Conservation (phyloP, 1,284 basidiomycete genomes). For the Austropuccinia psidii region DNA sequence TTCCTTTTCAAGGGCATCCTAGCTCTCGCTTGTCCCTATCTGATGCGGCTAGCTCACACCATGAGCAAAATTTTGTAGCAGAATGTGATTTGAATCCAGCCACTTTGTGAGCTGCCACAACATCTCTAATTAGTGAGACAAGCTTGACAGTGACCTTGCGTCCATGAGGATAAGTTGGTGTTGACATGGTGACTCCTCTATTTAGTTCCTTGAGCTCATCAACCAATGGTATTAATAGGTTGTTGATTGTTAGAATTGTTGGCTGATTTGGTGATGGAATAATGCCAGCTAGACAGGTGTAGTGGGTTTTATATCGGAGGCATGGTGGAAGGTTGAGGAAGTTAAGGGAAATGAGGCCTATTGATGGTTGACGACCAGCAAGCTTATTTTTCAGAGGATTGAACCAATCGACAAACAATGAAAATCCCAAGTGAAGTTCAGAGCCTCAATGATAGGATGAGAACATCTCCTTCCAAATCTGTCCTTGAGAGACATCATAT, state of each 20-base stretch:
- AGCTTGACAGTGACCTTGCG: not conserved
- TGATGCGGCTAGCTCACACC: no score
- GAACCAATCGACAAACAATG: constrained; percentile 12
- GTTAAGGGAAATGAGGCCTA: not conserved
- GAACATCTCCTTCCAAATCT: not conserved
- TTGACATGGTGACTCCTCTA: not conserved
- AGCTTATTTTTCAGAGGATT: not conserved
- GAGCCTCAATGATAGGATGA: no score
- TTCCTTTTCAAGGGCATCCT: no score
- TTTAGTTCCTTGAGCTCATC: not conserved
- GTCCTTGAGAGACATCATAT: not conserved
- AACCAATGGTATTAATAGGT: not conserved
- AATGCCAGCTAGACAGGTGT: not conserved
- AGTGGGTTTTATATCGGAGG: not conserved
- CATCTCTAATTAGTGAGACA: not conserved
- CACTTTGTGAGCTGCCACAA: constrained; percentile 3
- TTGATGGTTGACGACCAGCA: not conserved
- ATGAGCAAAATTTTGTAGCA: not conserved
- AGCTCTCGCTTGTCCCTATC: no score
- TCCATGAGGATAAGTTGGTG: not conserved
- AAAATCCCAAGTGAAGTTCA: not conserved
- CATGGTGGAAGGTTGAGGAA: constrained; percentile 3
- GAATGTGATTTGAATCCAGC: constrained; percentile 3
- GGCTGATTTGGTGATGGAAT: not conserved
- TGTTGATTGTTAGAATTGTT: not conserved